Percentiles rank a stretch among this genome's conserved stretches.
phyloP scores from a whole-genome alignment of 352 stramenopile species.

The Halophytophthora batemanensis region DNA sequence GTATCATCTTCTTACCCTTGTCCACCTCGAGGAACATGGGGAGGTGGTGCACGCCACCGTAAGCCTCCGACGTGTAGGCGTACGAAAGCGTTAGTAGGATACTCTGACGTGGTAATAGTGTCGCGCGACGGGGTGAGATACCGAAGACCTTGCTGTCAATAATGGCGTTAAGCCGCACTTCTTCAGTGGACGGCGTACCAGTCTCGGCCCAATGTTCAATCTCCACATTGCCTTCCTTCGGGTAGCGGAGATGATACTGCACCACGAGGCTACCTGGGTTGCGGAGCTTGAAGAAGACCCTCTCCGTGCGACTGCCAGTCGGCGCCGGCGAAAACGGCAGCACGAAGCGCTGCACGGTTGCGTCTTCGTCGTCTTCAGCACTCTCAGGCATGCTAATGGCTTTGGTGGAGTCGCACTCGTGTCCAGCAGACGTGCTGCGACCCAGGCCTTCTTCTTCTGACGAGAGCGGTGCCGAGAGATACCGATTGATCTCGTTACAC shows the following conservation, averaged over 20 bases:
- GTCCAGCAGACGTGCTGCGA: constrained; percentile 32
- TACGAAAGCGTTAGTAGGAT: constrained; percentile 69
- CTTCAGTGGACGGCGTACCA: constrained; percentile 75
- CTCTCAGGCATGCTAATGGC: constrained; percentile 11
- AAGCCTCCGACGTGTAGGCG: constrained; percentile 62
- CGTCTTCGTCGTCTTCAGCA: constrained; percentile 12
- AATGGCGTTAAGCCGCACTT: constrained; percentile 72
- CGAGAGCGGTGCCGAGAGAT: constrained; percentile 50
- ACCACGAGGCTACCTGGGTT: constrained; percentile 87
- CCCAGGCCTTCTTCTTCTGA: constrained; percentile 16
- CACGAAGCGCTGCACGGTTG: constrained; percentile 41
- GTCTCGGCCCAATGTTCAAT: constrained; percentile 93
- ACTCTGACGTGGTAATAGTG: constrained; percentile 54
- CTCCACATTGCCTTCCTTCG: constrained; percentile 91
- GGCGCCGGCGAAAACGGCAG: constrained; percentile 80
- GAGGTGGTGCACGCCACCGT: constrained; percentile 83
- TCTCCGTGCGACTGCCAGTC: constrained; percentile 45
- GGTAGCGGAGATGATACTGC: constrained; percentile 82
- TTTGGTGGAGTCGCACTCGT: neutral
- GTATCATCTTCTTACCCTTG: constrained; percentile 87
- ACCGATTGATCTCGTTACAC: constrained; percentile 69
- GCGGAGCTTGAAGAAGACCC: constrained; percentile 74
- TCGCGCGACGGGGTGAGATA: constrained; percentile 53
- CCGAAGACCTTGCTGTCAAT: constrained; percentile 78
- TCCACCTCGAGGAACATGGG: constrained; percentile 84